phyloP scores from a whole-genome alignment of 202 grass and related monocot genomes.

The Tripidium arundinaceum region DNA sequence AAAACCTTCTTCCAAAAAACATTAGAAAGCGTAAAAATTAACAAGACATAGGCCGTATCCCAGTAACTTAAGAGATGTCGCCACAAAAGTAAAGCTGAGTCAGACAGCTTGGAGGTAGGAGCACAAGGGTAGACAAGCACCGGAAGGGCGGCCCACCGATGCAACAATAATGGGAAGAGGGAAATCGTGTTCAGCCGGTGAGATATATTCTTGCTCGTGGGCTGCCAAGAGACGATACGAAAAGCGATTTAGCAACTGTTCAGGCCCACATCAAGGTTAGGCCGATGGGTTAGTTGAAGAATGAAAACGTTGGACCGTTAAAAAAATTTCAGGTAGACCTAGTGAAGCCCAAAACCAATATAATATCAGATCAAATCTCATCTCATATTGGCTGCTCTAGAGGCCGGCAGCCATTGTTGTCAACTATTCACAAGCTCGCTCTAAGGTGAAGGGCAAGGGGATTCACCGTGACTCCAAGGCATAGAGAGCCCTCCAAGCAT shows the following conservation, averaged over 20 bases:
- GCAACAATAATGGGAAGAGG: neutral
- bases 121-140: too few relatives aligned
- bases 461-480: neutral
- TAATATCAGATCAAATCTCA: neutral
- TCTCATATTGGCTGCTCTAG: neutral
- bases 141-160: neutral
- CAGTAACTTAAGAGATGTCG: too few relatives aligned
- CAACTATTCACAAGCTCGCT: neutral
- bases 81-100: too few relatives aligned
- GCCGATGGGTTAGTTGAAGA: neutral
- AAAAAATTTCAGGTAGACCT: neutral
- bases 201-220: neutral
- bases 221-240: neutral
- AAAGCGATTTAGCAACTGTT: neutral
- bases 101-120: too few relatives aligned
- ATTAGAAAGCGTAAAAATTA: too few relatives aligned
- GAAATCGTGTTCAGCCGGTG: neutral
- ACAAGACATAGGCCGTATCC: too few relatives aligned
- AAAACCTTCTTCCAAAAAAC: too few relatives aligned
- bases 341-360: neutral
- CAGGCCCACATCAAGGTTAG: neutral
- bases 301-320: neutral
- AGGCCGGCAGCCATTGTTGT: neutral
- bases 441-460: neutral
- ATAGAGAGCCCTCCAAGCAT: neutral